phyloP scores from a whole-genome alignment of 176 grass and related monocot genomes.

The Musa acuminata region DNA sequence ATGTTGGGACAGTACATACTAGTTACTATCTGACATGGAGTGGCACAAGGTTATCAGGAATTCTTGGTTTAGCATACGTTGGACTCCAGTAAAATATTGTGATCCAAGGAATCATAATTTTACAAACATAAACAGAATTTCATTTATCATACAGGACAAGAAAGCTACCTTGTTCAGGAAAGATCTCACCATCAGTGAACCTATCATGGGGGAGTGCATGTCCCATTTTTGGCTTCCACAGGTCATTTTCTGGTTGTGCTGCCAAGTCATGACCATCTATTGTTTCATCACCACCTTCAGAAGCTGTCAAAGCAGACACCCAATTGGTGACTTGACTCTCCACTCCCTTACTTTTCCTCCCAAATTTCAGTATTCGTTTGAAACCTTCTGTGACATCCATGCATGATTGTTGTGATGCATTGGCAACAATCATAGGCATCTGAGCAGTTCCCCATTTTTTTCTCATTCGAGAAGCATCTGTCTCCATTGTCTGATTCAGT shows the following conservation, averaged over 20 bases:
- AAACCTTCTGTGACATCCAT: constrained; percentile 93
- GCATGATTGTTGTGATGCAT: constrained; percentile 55
- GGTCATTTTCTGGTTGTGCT: constrained; percentile 52
- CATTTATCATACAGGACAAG: background rate
- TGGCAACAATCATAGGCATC: constrained; percentile 51
- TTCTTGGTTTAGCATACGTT: background rate
- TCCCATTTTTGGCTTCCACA: constrained; percentile 77
- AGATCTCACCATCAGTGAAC: constrained; percentile 59
- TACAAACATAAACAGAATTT: background rate
- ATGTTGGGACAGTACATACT: background rate
- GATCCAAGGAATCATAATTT: background rate
- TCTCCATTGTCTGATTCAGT: constrained; percentile 55
- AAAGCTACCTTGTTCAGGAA: constrained; percentile 67
- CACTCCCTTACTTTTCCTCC: constrained; percentile 64
- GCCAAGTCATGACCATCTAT: constrained; percentile 57
- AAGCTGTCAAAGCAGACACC: constrained; percentile 93
- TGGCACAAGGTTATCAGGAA: background rate
- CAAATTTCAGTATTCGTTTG: constrained; percentile 94
- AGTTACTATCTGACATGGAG: background rate
- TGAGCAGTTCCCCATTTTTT: constrained; percentile 95
- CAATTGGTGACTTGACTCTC: constrained; percentile 74
- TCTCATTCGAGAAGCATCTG: constrained; percentile 70
- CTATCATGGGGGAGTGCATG: constrained; percentile 45
- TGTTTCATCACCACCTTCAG: constrained; percentile 87
- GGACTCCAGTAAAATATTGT: background rate